Base-by-base conservation (phyloP, 129 eudicot species). In the Apium graveolens region DNA sequence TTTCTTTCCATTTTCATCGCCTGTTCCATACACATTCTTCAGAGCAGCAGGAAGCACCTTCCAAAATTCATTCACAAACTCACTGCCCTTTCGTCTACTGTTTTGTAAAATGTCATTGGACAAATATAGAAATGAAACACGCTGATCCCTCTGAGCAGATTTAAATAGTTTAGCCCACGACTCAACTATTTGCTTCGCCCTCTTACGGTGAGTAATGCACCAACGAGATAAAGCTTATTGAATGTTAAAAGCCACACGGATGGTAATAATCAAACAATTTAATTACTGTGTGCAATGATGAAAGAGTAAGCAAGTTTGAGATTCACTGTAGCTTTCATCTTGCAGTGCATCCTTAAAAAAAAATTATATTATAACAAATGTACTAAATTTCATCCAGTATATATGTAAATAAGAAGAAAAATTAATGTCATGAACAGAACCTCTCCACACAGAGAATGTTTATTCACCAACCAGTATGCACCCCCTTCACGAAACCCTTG, bases 81-180 rank as follows among this genome's bases (percentile, higher is more conserved):
- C 98, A 73, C 85, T 90, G 70, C 98, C 98, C 80, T 90, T 91
- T 14, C 98, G 91, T 86, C 96, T 88, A 84, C 98, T 95, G 83
- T 91, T 95, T 84, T 95, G 98, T 86, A 95, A 82, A 78, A 95
- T 95, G 82, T 95, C 98, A 90, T 95, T 95, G 69, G 98, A 86
- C 85, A 95, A 53, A 83, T 81, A 91, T 31, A 95, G 85, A 84
- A 91, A 90, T 13, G 97, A 80, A 79, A 95, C 92, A 24, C 83
- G 91, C 82, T 87, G 98, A 35, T 87, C 93, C 66, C 84, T 80
- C 70, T 83, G 87, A 35, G 91, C 91, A 70, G 97, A 81, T 74
- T 90, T 91, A 83, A 95, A 95, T 53, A 83, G 78, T 78, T 84
- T 95, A 27, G 91, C 94, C 98, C 98, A 95, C 81, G 89, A 90